phyloP scores from a whole-genome alignment of 805 yeast species.

The Starmerella potacharoeniae region DNA sequence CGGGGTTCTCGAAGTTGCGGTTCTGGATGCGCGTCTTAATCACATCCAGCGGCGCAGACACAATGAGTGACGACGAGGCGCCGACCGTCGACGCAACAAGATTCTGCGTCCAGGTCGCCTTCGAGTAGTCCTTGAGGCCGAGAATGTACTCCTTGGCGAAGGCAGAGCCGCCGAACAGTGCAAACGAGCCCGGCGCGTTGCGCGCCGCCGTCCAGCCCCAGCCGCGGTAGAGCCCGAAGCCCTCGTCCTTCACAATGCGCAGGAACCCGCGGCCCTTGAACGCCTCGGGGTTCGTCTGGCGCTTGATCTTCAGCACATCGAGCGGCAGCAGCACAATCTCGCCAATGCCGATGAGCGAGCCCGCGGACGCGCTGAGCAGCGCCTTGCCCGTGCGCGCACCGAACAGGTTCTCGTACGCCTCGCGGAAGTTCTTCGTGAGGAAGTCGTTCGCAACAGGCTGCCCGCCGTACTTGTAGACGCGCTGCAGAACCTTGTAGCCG shows the following conservation, averaged over 20 bases:
- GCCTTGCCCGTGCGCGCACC: slow-evolving; percentile 97
- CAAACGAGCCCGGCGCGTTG: slow-evolving; percentile 98
- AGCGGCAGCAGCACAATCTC: slow-evolving; percentile 91
- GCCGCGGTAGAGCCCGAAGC: slow-evolving; percentile 87
- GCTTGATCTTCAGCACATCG: slow-evolving; percentile 93
- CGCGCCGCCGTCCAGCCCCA: slow-evolving; percentile 99
- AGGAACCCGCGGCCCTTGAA: slow-evolving; percentile 96
- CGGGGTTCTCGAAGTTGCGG: slow-evolving; percentile 89
- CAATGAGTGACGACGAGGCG: slow-evolving; percentile 92
- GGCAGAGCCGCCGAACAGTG: slow-evolving; percentile 96
- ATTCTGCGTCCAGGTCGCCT: slow-evolving; percentile 92
- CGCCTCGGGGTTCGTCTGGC: slow-evolving; percentile 99
- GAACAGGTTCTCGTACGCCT: slow-evolving; percentile 59
- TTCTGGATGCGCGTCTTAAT: slow-evolving; percentile 98
- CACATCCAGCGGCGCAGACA: slow-evolving; percentile 93
- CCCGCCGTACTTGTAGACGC: slow-evolving; percentile 98
- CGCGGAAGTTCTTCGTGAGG: slow-evolving; percentile 60
- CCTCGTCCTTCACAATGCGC: slow-evolving; percentile 79
- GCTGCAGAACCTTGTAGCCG: slow-evolving; percentile 85
- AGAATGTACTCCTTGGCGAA: slow-evolving; percentile 94
- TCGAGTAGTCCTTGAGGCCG: slow-evolving; percentile 71
- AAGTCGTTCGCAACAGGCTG: slow-evolving; percentile 97
- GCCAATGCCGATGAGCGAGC: slow-evolving; percentile 89
- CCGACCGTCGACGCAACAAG: slow-evolving; percentile 90
- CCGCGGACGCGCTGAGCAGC: slow-evolving; percentile 93